Conservation (phyloP, 805 yeast species). For the Isabelozyma gotoi region DNA sequence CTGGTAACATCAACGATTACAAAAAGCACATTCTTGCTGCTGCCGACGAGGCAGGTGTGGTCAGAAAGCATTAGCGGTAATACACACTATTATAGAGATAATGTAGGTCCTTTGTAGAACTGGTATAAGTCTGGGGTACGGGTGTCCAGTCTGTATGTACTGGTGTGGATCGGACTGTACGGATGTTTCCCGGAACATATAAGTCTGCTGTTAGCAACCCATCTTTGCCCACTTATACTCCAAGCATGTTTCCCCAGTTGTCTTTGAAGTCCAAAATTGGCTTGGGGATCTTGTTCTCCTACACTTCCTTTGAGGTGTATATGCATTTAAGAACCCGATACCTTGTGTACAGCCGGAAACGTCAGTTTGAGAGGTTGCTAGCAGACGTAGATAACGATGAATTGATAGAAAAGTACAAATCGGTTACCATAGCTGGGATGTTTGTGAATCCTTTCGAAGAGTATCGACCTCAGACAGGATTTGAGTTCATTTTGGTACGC, state of each 20-base stretch:
- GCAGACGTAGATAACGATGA: slow-evolving; percentile 9
- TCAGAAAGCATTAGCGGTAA: slow-evolving; percentile 63
- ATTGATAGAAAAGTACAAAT: slow-evolving; percentile 23
- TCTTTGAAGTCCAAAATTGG: slow-evolving; percentile 38
- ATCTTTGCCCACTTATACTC: slow-evolving; percentile 5
- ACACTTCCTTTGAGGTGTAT: slow-evolving; percentile 65
- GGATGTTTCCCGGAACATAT: too few species aligned
- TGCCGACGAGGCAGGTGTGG: slow-evolving; percentile 87
- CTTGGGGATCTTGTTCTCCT: slow-evolving; percentile 47
- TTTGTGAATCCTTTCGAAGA: slow-evolving; percentile 90
- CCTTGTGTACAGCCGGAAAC: slow-evolving; percentile 49
- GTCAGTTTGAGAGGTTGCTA: slow-evolving; percentile 18
- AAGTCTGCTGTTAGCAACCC: too few species aligned
- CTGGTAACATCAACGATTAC: slow-evolving; percentile 84
- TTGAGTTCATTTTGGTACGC: slow-evolving; percentile 78
- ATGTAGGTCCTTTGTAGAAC: too few species aligned
- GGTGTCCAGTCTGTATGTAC: not conserved
- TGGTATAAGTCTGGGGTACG: too few species aligned
- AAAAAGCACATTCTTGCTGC: slow-evolving; percentile 79
- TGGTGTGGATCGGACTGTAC: not conserved
- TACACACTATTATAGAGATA: too few species aligned
- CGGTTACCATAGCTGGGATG: slow-evolving; percentile 62
- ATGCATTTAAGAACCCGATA: slow-evolving; percentile 54
- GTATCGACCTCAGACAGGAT: slow-evolving; percentile 84
- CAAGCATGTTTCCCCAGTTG: slow-evolving; percentile 5